Evolutionary conservation across 495 filamentous ascomycete genomes (phyloP).

Genomic region (Immersiella caudata): DNA sequence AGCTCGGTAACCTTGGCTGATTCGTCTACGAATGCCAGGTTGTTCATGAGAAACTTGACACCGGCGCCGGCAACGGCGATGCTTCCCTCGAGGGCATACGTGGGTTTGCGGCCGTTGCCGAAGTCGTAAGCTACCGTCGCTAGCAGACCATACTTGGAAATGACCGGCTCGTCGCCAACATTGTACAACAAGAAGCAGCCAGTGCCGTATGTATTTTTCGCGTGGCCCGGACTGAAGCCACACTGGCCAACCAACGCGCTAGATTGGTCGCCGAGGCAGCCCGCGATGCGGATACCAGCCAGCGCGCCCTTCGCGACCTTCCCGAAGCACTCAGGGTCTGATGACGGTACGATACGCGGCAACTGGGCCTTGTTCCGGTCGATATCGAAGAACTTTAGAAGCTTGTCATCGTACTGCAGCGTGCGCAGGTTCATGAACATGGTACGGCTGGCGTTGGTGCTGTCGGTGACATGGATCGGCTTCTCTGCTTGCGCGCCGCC

Average conservation of each 20-base stretch:
- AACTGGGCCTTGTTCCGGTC: constrained; percentile 74
- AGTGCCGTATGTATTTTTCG: constrained; percentile 97
- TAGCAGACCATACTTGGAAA: constrained; percentile 85
- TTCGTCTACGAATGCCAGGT: constrained; percentile 78
- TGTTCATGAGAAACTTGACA: constrained; percentile 89
- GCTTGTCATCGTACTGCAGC: constrained; percentile 78
- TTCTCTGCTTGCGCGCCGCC: constrained; percentile 63
- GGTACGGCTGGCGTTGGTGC: constrained; percentile 89
- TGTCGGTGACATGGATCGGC: constrained; percentile 80
- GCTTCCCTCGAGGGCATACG: constrained; percentile 91
- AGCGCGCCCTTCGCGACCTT: constrained; percentile 65
- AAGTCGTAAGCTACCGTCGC: constrained; percentile 89
- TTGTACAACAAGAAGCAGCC: constrained; percentile 96
- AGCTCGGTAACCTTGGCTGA: constrained; percentile 81
- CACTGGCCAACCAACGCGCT: constrained; percentile 90
- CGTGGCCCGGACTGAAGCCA: constrained; percentile 81
- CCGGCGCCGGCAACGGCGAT: constrained; percentile 90
- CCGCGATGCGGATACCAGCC: constrained; percentile 76
- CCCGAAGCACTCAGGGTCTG: constrained; percentile 76
- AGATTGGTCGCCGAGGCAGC: constrained; percentile 91
- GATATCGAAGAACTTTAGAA: constrained; percentile 82
- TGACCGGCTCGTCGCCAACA: constrained; percentile 85
- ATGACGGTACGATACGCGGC: constrained; percentile 85
- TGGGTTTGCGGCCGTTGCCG: constrained; percentile 68
- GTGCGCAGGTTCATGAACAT: constrained; percentile 97